These are phyloP conservation scores for Ballota nigra DNA, from an alignment of 257 asterid genomes.

Conservation along the genomic window DNA sequence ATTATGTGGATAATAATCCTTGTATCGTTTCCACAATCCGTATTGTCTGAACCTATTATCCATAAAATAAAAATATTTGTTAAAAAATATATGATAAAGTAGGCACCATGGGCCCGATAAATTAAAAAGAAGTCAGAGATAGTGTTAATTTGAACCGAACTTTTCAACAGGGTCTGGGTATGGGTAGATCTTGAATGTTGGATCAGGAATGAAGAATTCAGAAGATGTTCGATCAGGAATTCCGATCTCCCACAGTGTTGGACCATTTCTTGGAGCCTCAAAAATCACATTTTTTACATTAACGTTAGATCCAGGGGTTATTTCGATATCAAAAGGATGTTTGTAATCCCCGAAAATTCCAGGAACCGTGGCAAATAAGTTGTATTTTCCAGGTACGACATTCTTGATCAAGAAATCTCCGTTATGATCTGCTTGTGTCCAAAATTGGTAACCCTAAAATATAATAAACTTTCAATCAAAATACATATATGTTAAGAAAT, in stretches of 20 bases:
- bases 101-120: too few species aligned
- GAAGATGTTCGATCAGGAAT: conserved; percentile 60
- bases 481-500: too few species aligned
- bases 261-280: conserved; percentile 51
- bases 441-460: conserved; percentile 62
- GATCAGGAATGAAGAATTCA: conserved; percentile 58
- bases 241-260: conserved; percentile 80
- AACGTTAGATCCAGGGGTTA: conserved; percentile 36
- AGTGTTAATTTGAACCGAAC: conserved; percentile 5
- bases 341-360: conserved; percentile 64
- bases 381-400: conserved; percentile 51
- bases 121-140: neutral
- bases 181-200: conserved; percentile 28
- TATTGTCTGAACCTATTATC: conserved; percentile 53
- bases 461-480: neutral
- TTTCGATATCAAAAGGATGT: conserved; percentile 30
- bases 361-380: conserved; percentile 50
- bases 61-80: neutral
- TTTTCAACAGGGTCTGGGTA: conserved; percentile 23
- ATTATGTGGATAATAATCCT: too few species aligned
- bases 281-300: conserved; percentile 32
- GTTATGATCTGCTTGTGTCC: conserved; percentile 38
- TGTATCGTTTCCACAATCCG: conserved; percentile 58
- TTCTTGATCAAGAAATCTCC: conserved; percentile 49
- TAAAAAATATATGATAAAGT: neutral